These are phyloP conservation scores for Penicillium desertorum DNA, from an alignment of 495 filamentous ascomycete genomes.

Conservation along the genomic window DNA sequence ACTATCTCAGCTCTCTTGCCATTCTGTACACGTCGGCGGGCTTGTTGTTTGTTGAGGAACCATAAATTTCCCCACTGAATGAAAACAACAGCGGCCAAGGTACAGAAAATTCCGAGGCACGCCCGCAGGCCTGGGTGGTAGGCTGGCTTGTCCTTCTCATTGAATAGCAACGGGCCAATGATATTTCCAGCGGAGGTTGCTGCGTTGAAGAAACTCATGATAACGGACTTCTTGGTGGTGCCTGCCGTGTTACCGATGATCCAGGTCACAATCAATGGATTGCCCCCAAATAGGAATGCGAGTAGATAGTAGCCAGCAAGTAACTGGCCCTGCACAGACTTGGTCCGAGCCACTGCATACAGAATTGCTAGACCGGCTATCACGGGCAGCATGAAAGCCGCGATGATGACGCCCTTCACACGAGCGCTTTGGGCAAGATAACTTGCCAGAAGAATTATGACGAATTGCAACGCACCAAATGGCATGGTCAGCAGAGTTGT, in stretches of 20 bases:
- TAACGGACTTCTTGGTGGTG: slow-evolving; percentile 52
- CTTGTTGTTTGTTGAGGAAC: slow-evolving; percentile 55
- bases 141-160: slow-evolving; percentile 38
- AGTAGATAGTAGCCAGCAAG: slow-evolving; percentile 63
- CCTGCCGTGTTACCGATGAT: slow-evolving; percentile 53
- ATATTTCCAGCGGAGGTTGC: slow-evolving; percentile 48
- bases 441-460: slow-evolving; percentile 42
- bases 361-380: slow-evolving; percentile 57
- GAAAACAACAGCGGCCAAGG: slow-evolving; percentile 47
- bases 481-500: slow-evolving; percentile 54
- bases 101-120: slow-evolving; percentile 57
- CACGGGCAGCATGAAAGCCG: slow-evolving; percentile 52
- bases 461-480: slow-evolving; percentile 47
- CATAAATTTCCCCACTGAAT: slow-evolving; percentile 53
- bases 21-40: slow-evolving; percentile 50
- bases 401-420: slow-evolving; percentile 51
- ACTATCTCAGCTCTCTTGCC: slow-evolving; percentile 57
- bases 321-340: slow-evolving; percentile 39
- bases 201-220: slow-evolving; percentile 52
- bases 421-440: slow-evolving; percentile 51
- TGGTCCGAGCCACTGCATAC: slow-evolving; percentile 49
- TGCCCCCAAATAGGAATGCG: slow-evolving; percentile 57
- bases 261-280: slow-evolving; percentile 51
- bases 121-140: slow-evolving; percentile 57
- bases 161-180: slow-evolving; percentile 49